Evolutionary conservation across 2,329 filamentous ascomycete genomes (phyloP).

Genomic region (Exophiala dermatitidis): DNA sequence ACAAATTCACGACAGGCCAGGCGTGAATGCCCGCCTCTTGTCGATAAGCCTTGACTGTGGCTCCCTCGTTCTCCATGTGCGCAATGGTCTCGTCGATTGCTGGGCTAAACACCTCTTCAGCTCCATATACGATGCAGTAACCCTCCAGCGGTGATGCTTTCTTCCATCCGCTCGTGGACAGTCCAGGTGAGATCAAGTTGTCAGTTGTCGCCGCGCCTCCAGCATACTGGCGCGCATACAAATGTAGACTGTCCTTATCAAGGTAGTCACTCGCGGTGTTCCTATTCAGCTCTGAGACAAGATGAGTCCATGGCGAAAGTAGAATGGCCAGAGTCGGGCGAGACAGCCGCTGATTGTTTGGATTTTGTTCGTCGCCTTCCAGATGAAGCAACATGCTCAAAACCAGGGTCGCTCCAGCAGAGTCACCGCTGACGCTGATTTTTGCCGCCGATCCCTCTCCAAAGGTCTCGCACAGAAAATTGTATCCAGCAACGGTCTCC

Average conservation of each 20-base stretch:
- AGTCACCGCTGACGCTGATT: constrained; percentile 69
- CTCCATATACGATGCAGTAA: constrained; percentile 64
- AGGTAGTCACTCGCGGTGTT: constrained; percentile 71
- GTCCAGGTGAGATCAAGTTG: constrained; percentile 57
- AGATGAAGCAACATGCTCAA: constrained; percentile 65
- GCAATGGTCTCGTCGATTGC: constrained; percentile 58
- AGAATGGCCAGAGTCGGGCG: constrained; percentile 58
- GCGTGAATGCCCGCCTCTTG: constrained; percentile 66
- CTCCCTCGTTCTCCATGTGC: constrained; percentile 49
- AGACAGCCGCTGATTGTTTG: constrained; percentile 25
- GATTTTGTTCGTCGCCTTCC: constrained; percentile 34
- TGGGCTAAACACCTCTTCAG: constrained; percentile 68
- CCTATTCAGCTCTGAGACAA: constrained; percentile 60
- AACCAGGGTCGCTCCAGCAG: constrained; percentile 67
- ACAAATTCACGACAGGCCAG: constrained; percentile 67
- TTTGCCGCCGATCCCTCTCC: constrained; percentile 34
- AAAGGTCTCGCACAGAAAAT: constrained; percentile 23
- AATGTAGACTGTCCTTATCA: constrained; percentile 56
- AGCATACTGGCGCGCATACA: constrained; percentile 64
- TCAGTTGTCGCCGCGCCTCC: constrained; percentile 48
- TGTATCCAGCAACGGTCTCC: constrained; percentile 62
- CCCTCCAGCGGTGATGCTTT: constrained; percentile 59
- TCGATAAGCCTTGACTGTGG: constrained; percentile 50
- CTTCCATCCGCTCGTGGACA: constrained; percentile 59
- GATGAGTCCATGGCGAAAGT: constrained; percentile 73